A percentile compares a stretch with the other conserved stretches of the same genome.
Evolutionary conservation across 768 basidiomycete genomes (phyloP).

Genomic region (Rhodotorula toruloides): DNA sequence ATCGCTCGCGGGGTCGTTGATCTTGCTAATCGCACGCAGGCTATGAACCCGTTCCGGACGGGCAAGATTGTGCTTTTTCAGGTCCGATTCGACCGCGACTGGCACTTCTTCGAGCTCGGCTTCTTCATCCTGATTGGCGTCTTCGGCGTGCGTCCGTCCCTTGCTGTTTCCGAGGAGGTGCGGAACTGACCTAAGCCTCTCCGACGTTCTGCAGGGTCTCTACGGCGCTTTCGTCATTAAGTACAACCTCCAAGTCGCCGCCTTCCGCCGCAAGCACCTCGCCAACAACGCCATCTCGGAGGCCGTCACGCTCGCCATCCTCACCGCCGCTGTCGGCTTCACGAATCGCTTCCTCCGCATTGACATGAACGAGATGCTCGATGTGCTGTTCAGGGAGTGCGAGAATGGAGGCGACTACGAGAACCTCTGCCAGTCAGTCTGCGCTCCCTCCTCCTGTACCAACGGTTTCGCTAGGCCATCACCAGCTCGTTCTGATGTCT

Average conservation of each 20-base stretch:
- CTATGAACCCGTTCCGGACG: conserved; percentile 96
- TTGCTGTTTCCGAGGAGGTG: neutral
- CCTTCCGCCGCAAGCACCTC: conserved; percentile 86
- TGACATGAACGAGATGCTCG: conserved; percentile 96
- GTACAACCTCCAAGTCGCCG: conserved; percentile 90
- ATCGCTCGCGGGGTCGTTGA: fast-evolving
- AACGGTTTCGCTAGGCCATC: neutral
- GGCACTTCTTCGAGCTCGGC: conserved; percentile 98
- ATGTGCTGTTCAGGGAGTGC: conserved; percentile 90
- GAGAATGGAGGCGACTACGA: conserved; percentile 86
- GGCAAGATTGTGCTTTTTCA: conserved; percentile 97
- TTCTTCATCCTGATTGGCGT: conserved; percentile 92
- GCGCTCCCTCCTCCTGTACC: neutral
- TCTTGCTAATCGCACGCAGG: conserved; percentile 50
- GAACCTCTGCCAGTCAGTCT: conserved; percentile 86
- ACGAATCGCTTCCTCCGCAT: conserved; percentile 90
- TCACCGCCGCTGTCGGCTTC: conserved; percentile 89
- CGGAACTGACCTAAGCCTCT: neutral
- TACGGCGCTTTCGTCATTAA: conserved; percentile 97
- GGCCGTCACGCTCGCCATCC: conserved; percentile 74
- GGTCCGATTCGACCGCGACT: conserved; percentile 92
- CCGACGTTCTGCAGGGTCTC: conserved; percentile 67
- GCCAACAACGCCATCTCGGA: conserved; percentile 78
- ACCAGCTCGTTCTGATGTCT: conserved; percentile 15
- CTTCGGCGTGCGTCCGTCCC: conserved; percentile 66